phyloP scores from a whole-genome alignment of 768 basidiomycete species.

The Podaxis pistillaris region DNA sequence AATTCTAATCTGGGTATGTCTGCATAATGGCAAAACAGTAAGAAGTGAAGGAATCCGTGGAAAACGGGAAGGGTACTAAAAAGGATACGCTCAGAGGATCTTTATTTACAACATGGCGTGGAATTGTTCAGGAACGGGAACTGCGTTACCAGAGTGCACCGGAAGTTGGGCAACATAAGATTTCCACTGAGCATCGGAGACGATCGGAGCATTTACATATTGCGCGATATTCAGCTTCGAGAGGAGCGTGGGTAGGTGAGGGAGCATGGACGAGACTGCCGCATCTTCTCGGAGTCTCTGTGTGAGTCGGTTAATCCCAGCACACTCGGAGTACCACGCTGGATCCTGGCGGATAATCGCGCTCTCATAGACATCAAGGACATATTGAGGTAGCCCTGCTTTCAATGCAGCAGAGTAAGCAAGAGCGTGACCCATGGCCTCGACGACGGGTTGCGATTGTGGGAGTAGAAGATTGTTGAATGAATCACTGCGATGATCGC shows the following conservation, averaged over 20 bases:
- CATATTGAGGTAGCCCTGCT: slow-evolving; percentile 40
- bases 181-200: slow-evolving; percentile 51
- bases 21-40: not conserved
- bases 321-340: slow-evolving; percentile 60
- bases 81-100: not conserved
- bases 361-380: slow-evolving; percentile 57
- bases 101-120: slow-evolving; percentile 41
- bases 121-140: slow-evolving; percentile 33
- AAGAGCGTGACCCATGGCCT: slow-evolving; percentile 64
- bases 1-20: not conserved
- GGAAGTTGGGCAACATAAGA: slow-evolving; percentile 38
- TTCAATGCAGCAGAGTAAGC: slow-evolving; percentile 54
- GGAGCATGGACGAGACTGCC: slow-evolving; percentile 43
- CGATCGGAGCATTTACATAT: slow-evolving; percentile 53
- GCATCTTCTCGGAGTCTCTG: slow-evolving; percentile 48
- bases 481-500: slow-evolving; percentile 46
- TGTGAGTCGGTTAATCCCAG: slow-evolving; percentile 42
- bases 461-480: slow-evolving; percentile 58
- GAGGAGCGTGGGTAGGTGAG: slow-evolving; percentile 39
- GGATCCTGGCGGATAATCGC: slow-evolving; percentile 51
- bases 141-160: slow-evolving; percentile 41
- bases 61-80: not conserved
- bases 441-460: slow-evolving; percentile 48
- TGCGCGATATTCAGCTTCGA: slow-evolving; percentile 44
- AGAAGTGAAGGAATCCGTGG: not conserved